Base-by-base conservation (phyloP, 257 asterid genomes). In the Asclepias syriaca region DNA sequence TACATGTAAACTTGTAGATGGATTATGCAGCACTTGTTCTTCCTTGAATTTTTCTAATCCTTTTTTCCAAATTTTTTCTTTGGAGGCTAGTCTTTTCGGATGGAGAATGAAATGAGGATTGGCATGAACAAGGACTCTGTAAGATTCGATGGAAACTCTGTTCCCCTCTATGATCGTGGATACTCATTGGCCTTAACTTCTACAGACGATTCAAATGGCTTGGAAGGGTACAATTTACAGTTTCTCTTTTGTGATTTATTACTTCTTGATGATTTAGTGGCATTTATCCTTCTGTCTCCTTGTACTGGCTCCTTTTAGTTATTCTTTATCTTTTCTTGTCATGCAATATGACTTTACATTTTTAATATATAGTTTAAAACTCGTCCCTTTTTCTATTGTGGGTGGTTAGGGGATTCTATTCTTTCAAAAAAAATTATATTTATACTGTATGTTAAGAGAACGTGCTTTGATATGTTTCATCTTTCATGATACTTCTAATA, bases 131-230 rank as follows among this genome's bases (percentile, higher is more conserved):
- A 80, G 81, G 92, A 87, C 71, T 77, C 78, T 61, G 72, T 80
- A 73, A 86, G 86, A 73, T 79, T 87, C 85, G 99, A 95, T 83
- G 91, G 80, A 77, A 81, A 78, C 67, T 85, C 85, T 43, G 88
- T 90, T 72, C 99, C 99, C 76, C 84, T 87, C 48, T 95, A 95
- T 78, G 97, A 95, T 78, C 99, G 99, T 80, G 96, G 89, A 71
- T 95, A 74, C 81, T 85, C 98, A 73, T 84, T 84, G 82, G 97
- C 94, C 78, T 84, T 92, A 90, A 77, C 94, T 68, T 87, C 92
- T 7, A 68, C 74, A 45, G 91, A 87, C 69, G 95, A 82, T 76
- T 77, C 96, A 74, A 84, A 80, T 83, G 84, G 83, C 69, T 70
- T 77, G 82, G 89, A 88, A 71, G 88, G 96, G 99, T 92, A 75